A percentile compares a stretch with the other conserved stretches of the same genome.
Conservation (phyloP, 306 rosid genomes). For the Quillaja saponaria region DNA sequence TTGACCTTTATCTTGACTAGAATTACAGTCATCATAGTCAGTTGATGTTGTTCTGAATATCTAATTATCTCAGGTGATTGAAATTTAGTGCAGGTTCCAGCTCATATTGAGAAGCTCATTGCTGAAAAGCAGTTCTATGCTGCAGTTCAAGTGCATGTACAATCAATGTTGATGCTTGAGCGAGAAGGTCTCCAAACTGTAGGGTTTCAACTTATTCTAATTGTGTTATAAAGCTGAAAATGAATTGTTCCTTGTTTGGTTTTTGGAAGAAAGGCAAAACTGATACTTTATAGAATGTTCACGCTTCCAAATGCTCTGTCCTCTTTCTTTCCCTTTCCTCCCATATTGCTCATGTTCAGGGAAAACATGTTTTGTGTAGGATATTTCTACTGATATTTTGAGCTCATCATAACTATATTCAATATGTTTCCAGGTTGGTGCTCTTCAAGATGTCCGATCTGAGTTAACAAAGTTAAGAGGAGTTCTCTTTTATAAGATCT, state of each 20-base stretch:
- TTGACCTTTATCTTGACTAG: too few species aligned
- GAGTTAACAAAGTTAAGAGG: slow-evolving; percentile 92
- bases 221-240: background rate
- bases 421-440: slow-evolving; percentile 72
- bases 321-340: background rate
- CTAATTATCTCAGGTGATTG: slow-evolving; percentile 24
- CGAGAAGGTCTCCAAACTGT: slow-evolving; percentile 94
- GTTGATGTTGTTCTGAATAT: slow-evolving; percentile 31
- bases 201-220: slow-evolving; percentile 38
- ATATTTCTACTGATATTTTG: slow-evolving; percentile 13
- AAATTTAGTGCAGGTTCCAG: slow-evolving; percentile 77
- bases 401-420: slow-evolving; percentile 26
- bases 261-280: background rate
- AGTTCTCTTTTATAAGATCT: slow-evolving; percentile 77
- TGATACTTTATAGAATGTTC: background rate
- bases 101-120: slow-evolving; percentile 85
- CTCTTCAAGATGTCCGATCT: slow-evolving; percentile 97
- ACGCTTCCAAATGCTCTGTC: slow-evolving; percentile 3
- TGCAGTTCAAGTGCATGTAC: slow-evolving; percentile 90
- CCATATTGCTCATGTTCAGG: slow-evolving; percentile 6
- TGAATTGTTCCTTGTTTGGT: background rate
- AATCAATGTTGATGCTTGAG: slow-evolving; percentile 88
- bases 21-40: too few species aligned
- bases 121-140: slow-evolving; percentile 94
- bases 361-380: slow-evolving; percentile 15